Conservation (phyloP, 371 early-diverging fungal species). For the Encephalitozoon romaleae region DNA sequence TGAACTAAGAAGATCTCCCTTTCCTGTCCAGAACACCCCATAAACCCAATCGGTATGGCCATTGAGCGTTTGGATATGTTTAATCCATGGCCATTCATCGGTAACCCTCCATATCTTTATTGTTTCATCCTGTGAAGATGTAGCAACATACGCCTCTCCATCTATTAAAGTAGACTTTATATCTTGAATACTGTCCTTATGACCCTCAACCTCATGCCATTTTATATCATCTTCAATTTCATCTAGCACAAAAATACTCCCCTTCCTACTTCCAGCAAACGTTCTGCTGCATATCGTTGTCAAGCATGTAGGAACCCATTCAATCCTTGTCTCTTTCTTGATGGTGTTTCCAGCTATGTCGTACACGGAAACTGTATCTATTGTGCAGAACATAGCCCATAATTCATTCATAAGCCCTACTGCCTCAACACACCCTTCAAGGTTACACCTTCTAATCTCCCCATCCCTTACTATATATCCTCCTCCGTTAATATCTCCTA, state of each 20-base stretch:
- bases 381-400: not conserved
- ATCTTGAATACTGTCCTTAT: constrained; percentile 38
- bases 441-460: not conserved
- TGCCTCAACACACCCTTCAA: not conserved
- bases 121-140: constrained; percentile 40
- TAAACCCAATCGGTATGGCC: constrained; percentile 52
- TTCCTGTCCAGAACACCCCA: constrained; percentile 27
- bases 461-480: not conserved
- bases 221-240: not conserved
- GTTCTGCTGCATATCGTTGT: not conserved
- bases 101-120: constrained; percentile 41
- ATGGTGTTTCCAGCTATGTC: not conserved
- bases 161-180: not conserved
- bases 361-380: not conserved
- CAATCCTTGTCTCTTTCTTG: not conserved
- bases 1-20: constrained; percentile 19
- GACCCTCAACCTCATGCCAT: constrained; percentile 7
- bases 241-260: constrained; percentile 1
- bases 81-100: not conserved
- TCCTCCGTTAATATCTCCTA: not conserved
- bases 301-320: constrained; percentile 3
- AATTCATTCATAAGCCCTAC: not conserved
- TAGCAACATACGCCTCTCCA: constrained; percentile 5
- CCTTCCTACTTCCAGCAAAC: constrained; percentile 19
- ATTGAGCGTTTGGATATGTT: constrained; percentile 33